Evolutionary conservation across 2,329 filamentous ascomycete species (phyloP).

Genomic region (Chrysoporthe puriensis): DNA sequence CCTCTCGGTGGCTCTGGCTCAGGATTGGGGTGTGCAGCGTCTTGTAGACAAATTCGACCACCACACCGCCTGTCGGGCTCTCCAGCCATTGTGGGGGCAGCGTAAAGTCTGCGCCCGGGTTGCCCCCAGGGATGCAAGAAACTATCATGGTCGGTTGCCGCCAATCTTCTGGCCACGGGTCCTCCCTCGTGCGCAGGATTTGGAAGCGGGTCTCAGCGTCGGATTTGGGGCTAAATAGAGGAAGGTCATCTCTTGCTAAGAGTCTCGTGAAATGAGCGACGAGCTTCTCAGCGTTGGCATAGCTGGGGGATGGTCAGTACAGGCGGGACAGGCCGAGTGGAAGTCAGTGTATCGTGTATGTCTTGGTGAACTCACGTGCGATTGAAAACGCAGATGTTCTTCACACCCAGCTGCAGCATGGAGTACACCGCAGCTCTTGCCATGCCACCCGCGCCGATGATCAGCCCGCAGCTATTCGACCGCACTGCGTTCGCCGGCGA

Average conservation of each 20-base stretch:
- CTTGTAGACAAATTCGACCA: slow-evolving; percentile 76
- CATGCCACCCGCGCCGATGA: slow-evolving; percentile 75
- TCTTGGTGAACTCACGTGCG: slow-evolving; percentile 51
- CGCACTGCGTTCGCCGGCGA: slow-evolving; percentile 72
- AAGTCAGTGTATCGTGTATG: too few species aligned
- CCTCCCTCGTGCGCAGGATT: slow-evolving; percentile 61
- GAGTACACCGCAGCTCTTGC: slow-evolving; percentile 77
- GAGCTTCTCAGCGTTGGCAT: slow-evolving; percentile 67
- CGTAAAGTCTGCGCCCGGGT: slow-evolving; percentile 69
- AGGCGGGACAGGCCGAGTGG: too few species aligned
- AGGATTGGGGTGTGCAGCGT: slow-evolving; percentile 73
- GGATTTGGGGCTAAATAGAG: slow-evolving; percentile 47
- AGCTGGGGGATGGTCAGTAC: slow-evolving; percentile 12
- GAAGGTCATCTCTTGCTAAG: slow-evolving; percentile 47
- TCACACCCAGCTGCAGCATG: slow-evolving; percentile 76
- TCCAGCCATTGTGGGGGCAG: slow-evolving; percentile 71
- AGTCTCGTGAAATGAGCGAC: slow-evolving; percentile 71
- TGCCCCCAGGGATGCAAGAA: slow-evolving; percentile 72
- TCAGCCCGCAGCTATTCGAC: slow-evolving; percentile 57
- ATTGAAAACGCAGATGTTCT: slow-evolving; percentile 76
- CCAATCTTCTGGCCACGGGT: slow-evolving; percentile 67
- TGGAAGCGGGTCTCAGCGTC: slow-evolving; percentile 52
- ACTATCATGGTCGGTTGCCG: slow-evolving; percentile 73
- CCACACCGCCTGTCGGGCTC: slow-evolving; percentile 74
- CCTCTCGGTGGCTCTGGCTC: slow-evolving; percentile 64